Evolutionary conservation across 345 rosid genomes (phyloP), one percentile per base, ranked within the genome.

Genomic region (Rubroshorea leprosula): DNA sequence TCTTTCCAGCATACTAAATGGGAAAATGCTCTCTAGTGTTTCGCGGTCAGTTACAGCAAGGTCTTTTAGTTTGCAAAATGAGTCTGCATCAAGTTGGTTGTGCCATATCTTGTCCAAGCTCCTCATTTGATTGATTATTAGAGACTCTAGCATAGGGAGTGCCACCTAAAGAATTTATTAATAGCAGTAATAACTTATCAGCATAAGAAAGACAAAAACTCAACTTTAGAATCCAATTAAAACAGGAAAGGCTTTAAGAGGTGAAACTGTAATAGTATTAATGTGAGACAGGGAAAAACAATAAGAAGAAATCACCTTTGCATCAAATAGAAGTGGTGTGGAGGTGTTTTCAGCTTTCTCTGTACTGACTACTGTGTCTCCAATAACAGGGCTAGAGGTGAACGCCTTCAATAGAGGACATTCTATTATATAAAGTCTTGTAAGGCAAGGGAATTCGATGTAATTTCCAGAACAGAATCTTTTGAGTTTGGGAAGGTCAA

Each of bases 391-490:
- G n/a, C n/a, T n/a, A n/a, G n/a, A n/a, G n/a, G n/a, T n/a, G n/a
- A n/a, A n/a, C n/a, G n/a, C n/a, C n/a, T n/a, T n/a, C n/a, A 56
- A 9, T 7, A 6, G 0, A 25, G 60, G 60, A 16, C 60, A 56
- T 2, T 56, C 41, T 23, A 0, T 0, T 21, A 56, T 45, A 0
- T 2, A 0, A 31, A 60, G 54, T 60, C 49, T 46, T 60, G 20
- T 60, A 27, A 60, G 44, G 55, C 7, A 49, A 17, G 55, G 64
- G 46, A 60, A 60, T 12, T 35, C 64, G 31, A 49, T 17, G 27
- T 48, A 49, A 48, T 60, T 15, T 7, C 31, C 26, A 25, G 5
- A 46, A 31, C 45, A 47, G 25, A 14, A 18, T 6, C 19, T 12
- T 47, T 5, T 13, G 52, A 58, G 62, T 19, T 46, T 27, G 17